Percentiles rank a stretch among this genome's conserved stretches.
Conservation (phyloP, 805 yeast genomes). For the Cyberlindnera maritima region DNA sequence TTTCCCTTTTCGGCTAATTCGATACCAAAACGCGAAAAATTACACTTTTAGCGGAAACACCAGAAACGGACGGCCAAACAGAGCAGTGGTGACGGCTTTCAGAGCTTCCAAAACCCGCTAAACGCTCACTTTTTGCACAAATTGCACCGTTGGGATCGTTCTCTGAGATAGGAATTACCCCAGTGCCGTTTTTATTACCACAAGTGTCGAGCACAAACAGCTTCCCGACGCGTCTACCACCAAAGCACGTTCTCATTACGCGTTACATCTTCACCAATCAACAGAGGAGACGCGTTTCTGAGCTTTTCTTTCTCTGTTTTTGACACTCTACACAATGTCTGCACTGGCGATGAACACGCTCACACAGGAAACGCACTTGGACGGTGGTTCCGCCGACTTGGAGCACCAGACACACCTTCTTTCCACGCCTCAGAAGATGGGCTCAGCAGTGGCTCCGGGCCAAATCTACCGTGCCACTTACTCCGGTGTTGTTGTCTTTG, state of each 20-base stretch:
- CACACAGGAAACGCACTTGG: slow-evolving; percentile 12
- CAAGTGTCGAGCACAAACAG: too few species aligned
- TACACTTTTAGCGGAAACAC: background rate
- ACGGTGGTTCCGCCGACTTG: slow-evolving; percentile 15
- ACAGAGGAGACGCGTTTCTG: too few species aligned
- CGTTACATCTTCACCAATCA: too few species aligned
- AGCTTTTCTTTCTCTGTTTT: too few species aligned
- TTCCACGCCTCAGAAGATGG: background rate
- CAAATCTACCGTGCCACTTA: slow-evolving; percentile 69
- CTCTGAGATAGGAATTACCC: too few species aligned
- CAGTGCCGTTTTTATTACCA: too few species aligned
- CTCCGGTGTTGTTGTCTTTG: slow-evolving; percentile 81
- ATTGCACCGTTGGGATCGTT: too few species aligned
- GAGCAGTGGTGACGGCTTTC: background rate
- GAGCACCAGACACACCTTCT: slow-evolving; percentile 6
- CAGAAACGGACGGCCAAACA: background rate
- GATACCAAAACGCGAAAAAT: background rate
- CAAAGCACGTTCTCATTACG: too few species aligned
- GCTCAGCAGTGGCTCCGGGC: background rate
- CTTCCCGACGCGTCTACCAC: too few species aligned
- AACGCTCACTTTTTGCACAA: too few species aligned
- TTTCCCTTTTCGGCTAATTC: background rate
- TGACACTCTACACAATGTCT: background rate
- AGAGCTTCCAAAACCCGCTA: too few species aligned
- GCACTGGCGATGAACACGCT: background rate